Conservation (phyloP, 1,284 basidiomycete genomes). For the Apiotrichum laibachii region DNA sequence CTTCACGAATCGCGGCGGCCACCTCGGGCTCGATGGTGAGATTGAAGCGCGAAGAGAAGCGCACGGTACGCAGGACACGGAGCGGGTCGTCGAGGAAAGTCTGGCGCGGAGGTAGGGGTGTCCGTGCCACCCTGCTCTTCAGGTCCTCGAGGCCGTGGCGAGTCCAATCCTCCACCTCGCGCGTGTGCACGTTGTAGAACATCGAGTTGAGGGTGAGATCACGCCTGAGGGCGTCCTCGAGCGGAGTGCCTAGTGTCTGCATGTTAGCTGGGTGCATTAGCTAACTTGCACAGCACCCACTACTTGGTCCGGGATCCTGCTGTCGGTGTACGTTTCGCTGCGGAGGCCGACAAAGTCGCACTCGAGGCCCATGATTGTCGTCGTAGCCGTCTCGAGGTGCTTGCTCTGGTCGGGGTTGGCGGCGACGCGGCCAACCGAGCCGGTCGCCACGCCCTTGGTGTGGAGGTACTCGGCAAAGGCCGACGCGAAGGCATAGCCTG, state of each 20-base stretch:
- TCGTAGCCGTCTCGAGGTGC: slow-evolving; percentile 94
- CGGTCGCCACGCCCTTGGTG: slow-evolving; percentile 59
- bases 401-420: slow-evolving; percentile 97
- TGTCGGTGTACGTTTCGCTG: slow-evolving; percentile 86
- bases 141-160: slow-evolving; percentile 82
- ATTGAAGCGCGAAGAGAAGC: slow-evolving; percentile 87
- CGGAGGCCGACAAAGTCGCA: slow-evolving; percentile 94
- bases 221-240: slow-evolving; percentile 84
- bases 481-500: slow-evolving; percentile 85
- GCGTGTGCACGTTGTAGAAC: slow-evolving; percentile 92
- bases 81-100: slow-evolving; percentile 96
- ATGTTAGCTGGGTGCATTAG: neutral
- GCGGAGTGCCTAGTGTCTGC: slow-evolving; percentile 88
- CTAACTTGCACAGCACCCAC: no score
- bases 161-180: slow-evolving; percentile 85
- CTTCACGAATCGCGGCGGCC: slow-evolving; percentile 63
- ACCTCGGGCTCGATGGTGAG: slow-evolving; percentile 77
- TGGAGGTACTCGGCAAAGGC: slow-evolving; percentile 68
- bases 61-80: slow-evolving; percentile 81
- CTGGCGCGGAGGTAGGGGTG: slow-evolving; percentile 78
- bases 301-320: slow-evolving; percentile 83
- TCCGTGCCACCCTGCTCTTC: slow-evolving; percentile 74
- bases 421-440: slow-evolving; percentile 73
- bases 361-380: slow-evolving; percentile 75
- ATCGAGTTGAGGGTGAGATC: slow-evolving; percentile 96